phyloP scores from a whole-genome alignment of 768 basidiomycete species.

The Arthromyces matolae region DNA sequence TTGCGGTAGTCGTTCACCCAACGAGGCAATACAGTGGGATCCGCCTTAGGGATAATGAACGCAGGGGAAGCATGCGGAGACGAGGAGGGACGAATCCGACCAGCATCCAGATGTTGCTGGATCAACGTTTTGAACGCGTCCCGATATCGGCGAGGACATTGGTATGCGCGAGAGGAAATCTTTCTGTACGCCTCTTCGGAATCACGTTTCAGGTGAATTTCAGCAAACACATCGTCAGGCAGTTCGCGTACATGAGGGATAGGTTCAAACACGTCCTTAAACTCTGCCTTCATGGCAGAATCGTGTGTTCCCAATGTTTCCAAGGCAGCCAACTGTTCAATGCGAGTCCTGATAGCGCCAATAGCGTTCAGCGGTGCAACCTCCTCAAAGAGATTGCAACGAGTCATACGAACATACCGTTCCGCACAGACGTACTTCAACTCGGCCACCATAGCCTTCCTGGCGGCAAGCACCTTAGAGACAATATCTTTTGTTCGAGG shows the following conservation, averaged over 20 bases:
- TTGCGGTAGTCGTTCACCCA: slow-evolving; percentile 19
- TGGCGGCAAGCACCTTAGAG: not conserved
- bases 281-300: not conserved
- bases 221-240: too few relatives aligned
- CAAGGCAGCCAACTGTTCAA: not conserved
- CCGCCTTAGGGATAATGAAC: too few relatives aligned
- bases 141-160: too few relatives aligned
- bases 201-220: too few relatives aligned
- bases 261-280: too few relatives aligned
- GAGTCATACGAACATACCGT: not conserved
- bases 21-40: not conserved
- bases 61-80: too few relatives aligned
- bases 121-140: not conserved
- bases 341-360: not conserved
- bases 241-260: too few relatives aligned
- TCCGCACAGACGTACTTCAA: not conserved
- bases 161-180: too few relatives aligned
- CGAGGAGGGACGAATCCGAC: not conserved
- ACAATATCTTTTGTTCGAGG: not conserved
- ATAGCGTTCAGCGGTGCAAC: not conserved
- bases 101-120: not conserved
- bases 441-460: not conserved
- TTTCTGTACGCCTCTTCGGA: too few relatives aligned
- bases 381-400: not conserved
- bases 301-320: not conserved